Evolutionary conservation across 768 basidiomycete species (phyloP).

Genomic region (Kwoniella dejecticola): DNA sequence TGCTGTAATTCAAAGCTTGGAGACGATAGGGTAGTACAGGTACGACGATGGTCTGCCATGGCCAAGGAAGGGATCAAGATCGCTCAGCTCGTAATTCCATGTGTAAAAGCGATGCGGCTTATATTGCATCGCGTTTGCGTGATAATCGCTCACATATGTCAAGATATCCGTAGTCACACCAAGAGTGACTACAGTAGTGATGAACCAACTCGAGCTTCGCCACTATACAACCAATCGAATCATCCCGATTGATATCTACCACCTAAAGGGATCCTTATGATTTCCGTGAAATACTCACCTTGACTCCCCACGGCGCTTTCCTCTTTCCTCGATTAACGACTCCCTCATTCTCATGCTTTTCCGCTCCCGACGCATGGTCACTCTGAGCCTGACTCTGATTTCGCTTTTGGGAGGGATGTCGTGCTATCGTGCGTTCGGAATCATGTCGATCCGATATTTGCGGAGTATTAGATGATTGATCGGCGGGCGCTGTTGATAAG

Average conservation of each 20-base stretch:
- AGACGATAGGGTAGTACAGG: slow-evolving; percentile 48
- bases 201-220: slow-evolving; percentile 38
- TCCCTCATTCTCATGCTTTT: too few species aligned
- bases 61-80: too few species aligned
- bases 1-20: slow-evolving; percentile 34
- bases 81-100: too few species aligned
- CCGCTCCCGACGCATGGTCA: too few species aligned
- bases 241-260: neutral
- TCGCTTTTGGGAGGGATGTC: too few species aligned
- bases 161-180: slow-evolving; percentile 38
- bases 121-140: too few species aligned
- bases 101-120: too few species aligned
- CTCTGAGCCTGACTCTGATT: too few species aligned
- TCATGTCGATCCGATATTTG: too few species aligned
- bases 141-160: slow-evolving; percentile 41
- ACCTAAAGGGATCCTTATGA: neutral
- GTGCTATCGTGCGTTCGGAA: too few species aligned
- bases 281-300: neutral
- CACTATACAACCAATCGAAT: slow-evolving; percentile 11
- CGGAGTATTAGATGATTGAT: too few species aligned
- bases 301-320: slow-evolving; percentile 10
- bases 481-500: too few species aligned
- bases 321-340: neutral
- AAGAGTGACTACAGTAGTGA: slow-evolving; percentile 35
- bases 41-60: slow-evolving; percentile 42